Evolutionary conservation across 768 basidiomycete species (phyloP).

Genomic region (Infundibulicybe gibba): DNA sequence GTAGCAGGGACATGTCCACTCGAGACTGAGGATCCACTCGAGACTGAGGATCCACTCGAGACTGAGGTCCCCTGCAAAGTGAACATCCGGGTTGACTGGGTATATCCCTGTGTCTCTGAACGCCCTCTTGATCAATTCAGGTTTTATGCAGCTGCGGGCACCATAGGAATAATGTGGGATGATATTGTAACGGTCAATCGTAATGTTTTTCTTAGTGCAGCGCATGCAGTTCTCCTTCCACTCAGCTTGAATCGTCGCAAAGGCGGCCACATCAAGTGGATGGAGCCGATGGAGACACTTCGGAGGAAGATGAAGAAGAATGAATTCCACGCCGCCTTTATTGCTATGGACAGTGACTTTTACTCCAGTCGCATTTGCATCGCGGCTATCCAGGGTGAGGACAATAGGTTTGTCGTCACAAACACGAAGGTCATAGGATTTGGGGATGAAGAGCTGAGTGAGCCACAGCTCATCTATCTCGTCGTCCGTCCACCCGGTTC

Average conservation of each 20-base stretch:
- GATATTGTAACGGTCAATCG: slow-evolving; percentile 11
- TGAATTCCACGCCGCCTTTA: background rate
- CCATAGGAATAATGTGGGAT: slow-evolving; percentile 8
- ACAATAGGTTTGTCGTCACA: slow-evolving; percentile 26
- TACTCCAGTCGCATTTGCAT: slow-evolving; percentile 31
- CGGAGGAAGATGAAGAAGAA: slow-evolving; percentile 31
- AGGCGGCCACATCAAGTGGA: slow-evolving; percentile 41
- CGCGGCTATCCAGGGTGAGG: slow-evolving; percentile 41
- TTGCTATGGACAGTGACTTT: slow-evolving; percentile 18
- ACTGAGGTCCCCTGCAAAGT: background rate
- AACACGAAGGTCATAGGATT: slow-evolving; percentile 17
- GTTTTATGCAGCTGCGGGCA: slow-evolving; percentile 10
- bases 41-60: no score
- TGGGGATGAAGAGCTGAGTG: slow-evolving; percentile 30
- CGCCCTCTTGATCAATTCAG: slow-evolving; percentile 13
- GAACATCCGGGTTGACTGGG: slow-evolving; percentile 17
- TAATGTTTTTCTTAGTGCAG: background rate
- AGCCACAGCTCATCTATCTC: slow-evolving; percentile 34
- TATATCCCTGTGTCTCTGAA: slow-evolving; percentile 18
- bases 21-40: no score
- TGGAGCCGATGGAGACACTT: slow-evolving; percentile 41
- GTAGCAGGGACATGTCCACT: no score
- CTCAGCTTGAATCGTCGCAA: slow-evolving; percentile 24
- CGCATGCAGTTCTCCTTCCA: slow-evolving; percentile 23
- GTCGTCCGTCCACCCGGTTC: slow-evolving; percentile 41